phyloP scores from a whole-genome alignment of 192 early-diverging fungal genomes.

The Coemansia sp. region DNA sequence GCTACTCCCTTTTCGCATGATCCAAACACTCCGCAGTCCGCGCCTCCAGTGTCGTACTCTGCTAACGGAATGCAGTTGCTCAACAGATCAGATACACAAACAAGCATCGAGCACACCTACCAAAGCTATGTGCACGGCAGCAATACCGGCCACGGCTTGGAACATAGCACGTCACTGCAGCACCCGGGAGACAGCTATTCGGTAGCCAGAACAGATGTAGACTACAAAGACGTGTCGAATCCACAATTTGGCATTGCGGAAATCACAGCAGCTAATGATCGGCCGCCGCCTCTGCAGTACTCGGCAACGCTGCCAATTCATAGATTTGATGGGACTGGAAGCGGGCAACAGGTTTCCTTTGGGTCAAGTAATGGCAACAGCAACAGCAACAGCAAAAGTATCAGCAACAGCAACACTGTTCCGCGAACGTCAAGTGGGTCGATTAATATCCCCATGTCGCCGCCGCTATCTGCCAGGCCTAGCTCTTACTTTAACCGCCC shows the following conservation, averaged over 20 bases:
- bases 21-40: conserved; percentile 24
- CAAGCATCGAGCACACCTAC: conserved; percentile 3
- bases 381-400: not conserved
- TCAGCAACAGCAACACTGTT: conserved; percentile 2
- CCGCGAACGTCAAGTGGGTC: conserved; percentile 21
- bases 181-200: conserved; percentile 13
- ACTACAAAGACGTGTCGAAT: conserved; percentile 13
- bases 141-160: conserved; percentile 3
- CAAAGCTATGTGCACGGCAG: conserved; percentile 8
- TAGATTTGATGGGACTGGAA: not conserved
- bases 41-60: conserved; percentile 47
- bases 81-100: conserved; percentile 28
- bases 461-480: conserved; percentile 24
- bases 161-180: not conserved
- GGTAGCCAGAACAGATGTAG: not conserved
- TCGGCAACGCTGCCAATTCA: conserved; percentile 30
- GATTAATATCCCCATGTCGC: conserved; percentile 53
- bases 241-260: conserved; percentile 10
- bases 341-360: not conserved
- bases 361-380: not conserved
- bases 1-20: not conserved
- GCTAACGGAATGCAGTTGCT: conserved; percentile 54
- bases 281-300: conserved; percentile 29
- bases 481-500: conserved; percentile 34
- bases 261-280: not conserved